Evolutionary conservation across 805 yeast species (phyloP), one percentile per base, ranked within the genome.

Genomic region (Candida suzukii): DNA sequence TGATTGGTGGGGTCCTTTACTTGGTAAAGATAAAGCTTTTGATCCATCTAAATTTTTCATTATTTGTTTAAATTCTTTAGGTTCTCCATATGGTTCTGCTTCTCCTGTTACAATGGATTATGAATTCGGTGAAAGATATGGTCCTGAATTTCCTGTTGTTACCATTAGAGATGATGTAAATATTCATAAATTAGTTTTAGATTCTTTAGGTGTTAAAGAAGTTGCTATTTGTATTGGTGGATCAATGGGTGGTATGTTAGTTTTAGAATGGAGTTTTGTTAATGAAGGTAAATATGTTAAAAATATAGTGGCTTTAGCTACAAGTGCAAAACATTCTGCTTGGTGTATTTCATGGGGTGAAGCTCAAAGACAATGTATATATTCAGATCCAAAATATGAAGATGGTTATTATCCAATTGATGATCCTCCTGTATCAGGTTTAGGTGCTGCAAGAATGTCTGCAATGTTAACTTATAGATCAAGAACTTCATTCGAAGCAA

Each of bases 281-380:
- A 54, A 58, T 22, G 80, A 77, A 41, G 83, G 83, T 3, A 58
- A 68, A 1, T 93, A 76, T 56, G 95, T 93, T 27, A 73, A 73
- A 44, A 68, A 74, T 33, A 68, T 85, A 19, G 80, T 91, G 13
- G 91, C 96, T 0, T 64, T 91, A 41, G 99, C 99, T 1, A 91
- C 98, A 0, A 80, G 95, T 21, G 96, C 98, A 0, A 72, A 95
- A 55, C 95, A 90, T 35, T 83, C 95, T 2, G 99, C 99, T 0
- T 93, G 99, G 99, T 93, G 98, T 50, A 93, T 93, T 32, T 86
- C 96, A 4, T 93, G 99, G 99, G 91, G 95, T 41, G 99, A 93
- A 58, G 95, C 99, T 2, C 99, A 93, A 64, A 75, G 99, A 52
- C 99, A 93, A 60, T 80, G 95, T 47, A 88, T 93, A 24, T 93